Evolutionary conservation across 768 basidiomycete genomes (phyloP).

Genomic region (Cystobasidium onofrii): DNA sequence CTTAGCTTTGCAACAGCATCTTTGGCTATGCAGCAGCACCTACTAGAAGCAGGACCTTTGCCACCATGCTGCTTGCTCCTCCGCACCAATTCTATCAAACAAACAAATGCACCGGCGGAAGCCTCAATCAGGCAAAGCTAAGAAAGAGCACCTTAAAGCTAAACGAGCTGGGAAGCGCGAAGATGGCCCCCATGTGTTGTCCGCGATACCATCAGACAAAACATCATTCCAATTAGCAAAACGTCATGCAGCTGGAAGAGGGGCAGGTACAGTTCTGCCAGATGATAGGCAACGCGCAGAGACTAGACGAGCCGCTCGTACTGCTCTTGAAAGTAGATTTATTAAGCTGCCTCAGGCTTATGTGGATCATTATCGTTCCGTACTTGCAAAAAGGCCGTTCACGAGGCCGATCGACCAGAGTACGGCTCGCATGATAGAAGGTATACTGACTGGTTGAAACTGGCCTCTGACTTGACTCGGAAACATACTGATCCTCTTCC

Average conservation of each 20-base stretch:
- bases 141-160: conserved; percentile 15
- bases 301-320: not conserved
- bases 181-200: not conserved
- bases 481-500: not conserved
- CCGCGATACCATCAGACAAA: not conserved
- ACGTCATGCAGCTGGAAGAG: conserved; percentile 9
- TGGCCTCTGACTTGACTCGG: not conserved
- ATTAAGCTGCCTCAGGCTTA: conserved; percentile 8
- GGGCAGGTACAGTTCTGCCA: not conserved
- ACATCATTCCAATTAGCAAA: not conserved
- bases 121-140: conserved; percentile 14
- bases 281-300: conserved; percentile 3
- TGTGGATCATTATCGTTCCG: conserved; percentile 18
- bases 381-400: conserved; percentile 21
- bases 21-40: no score
- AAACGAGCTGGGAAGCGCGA: not conserved
- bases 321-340: conserved; percentile 24
- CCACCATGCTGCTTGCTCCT: not conserved
- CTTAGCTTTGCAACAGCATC: not conserved
- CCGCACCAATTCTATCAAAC: not conserved
- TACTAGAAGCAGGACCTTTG: not conserved
- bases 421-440: not conserved
- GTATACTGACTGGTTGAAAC: not conserved
- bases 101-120: conserved; percentile 6
- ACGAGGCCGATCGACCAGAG: not conserved